Percentiles rank a stretch among this genome's conserved stretches.
Conservation (phyloP, 169 alveolate genomes). For the Ichthyophthirius multifiliis region DNA sequence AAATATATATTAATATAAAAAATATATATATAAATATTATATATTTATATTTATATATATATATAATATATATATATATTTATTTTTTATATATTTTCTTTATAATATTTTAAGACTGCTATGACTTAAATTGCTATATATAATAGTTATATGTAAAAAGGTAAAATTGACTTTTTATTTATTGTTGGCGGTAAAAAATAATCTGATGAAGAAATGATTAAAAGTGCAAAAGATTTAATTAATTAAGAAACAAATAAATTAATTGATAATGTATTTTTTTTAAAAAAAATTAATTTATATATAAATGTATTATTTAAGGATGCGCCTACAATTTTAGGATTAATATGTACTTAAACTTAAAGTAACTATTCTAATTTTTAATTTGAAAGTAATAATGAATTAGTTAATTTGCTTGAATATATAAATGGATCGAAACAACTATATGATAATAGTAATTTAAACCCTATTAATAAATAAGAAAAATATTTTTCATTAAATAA, state of each 20-base stretch:
- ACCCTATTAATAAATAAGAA: no score
- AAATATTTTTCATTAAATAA: no score
- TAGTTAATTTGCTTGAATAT: not conserved
- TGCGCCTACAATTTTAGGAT: not conserved
- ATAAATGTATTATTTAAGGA: not conserved
- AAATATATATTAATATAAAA: not conserved
- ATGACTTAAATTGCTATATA: slow-evolving; percentile 3
- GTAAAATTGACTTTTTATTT: not conserved
- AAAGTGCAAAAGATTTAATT: not conserved
- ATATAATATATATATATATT: not conserved
- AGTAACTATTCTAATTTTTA: not conserved
- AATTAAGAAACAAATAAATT: not conserved
- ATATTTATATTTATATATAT: not conserved
- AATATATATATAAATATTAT: not conserved
- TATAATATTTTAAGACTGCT: not conserved
- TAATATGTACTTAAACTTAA: not conserved
- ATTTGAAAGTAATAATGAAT: not conserved
- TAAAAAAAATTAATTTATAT: no score
- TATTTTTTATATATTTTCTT: not conserved
- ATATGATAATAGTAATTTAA: no score
- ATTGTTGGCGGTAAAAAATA: not conserved
- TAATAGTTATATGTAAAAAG: not conserved
- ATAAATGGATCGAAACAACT: not conserved
- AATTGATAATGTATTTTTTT: not conserved
- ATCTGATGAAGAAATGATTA: not conserved